Evolutionary conservation across 805 yeast species (phyloP).

Genomic region (Lachancea dasiensis): DNA sequence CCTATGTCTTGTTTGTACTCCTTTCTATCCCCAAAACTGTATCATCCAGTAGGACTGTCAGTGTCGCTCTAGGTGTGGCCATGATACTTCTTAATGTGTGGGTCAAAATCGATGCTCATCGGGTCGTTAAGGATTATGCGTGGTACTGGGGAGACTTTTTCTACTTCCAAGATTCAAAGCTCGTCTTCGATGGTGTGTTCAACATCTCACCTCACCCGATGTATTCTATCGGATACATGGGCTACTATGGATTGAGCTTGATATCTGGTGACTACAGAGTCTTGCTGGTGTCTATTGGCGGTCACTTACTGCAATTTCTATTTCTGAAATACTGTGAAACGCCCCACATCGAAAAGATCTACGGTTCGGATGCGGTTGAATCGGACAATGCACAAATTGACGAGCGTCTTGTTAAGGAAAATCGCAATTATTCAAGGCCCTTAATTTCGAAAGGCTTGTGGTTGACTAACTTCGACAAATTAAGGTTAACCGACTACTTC

Average conservation of each 20-base stretch:
- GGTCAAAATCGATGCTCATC: conserved; percentile 84
- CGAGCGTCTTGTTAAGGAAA: conserved; percentile 33
- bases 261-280: conserved; percentile 70
- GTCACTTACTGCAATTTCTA: conserved; percentile 71
- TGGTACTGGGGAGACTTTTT: conserved; percentile 97
- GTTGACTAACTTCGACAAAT: conserved; percentile 53
- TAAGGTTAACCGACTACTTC: conserved; percentile 59
- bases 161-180: conserved; percentile 61
- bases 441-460: conserved; percentile 42
- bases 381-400: conserved; percentile 33
- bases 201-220: conserved; percentile 90
- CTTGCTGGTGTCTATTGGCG: conserved; percentile 60
- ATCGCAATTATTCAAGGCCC: conserved; percentile 45
- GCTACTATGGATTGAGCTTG: conserved; percentile 78
- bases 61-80: conserved; percentile 52
- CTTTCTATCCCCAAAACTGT: conserved; percentile 35
- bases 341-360: conserved; percentile 81
- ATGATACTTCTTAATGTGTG: conserved; percentile 70
- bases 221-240: conserved; percentile 86
- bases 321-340: conserved; percentile 72
- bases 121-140: conserved; percentile 83
- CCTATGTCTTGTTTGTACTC: conserved; percentile 59
- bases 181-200: conserved; percentile 83
- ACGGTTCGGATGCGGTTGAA: conserved; percentile 41
- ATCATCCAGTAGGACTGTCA: conserved; percentile 36